Percentiles rank a stretch among this genome's conserved stretches.
These are phyloP conservation scores for Chalciporus pseudorubinellus DNA, from an alignment of 768 basidiomycete genomes.

Conservation along the genomic window DNA sequence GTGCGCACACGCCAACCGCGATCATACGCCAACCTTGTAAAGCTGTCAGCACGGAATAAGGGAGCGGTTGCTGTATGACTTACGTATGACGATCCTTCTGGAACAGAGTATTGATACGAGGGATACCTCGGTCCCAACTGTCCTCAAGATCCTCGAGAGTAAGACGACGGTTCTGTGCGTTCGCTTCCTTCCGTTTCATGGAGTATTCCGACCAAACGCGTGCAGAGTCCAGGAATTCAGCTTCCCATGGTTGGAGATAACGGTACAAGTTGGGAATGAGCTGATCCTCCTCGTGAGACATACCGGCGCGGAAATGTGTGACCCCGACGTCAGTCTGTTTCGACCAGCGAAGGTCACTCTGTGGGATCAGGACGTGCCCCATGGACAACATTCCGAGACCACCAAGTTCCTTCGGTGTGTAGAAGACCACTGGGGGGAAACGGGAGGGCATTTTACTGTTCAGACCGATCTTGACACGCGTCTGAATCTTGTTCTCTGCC, in stretches of 20 bases:
- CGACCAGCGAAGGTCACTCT: slow-evolving; percentile 95
- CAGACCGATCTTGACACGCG: slow-evolving; percentile 98
- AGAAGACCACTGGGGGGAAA: slow-evolving; percentile 96
- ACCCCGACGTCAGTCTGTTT: slow-evolving; percentile 98
- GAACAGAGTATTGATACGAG: slow-evolving; percentile 98
- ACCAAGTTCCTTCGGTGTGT: slow-evolving; percentile 97
- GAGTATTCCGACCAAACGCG: slow-evolving; percentile 99
- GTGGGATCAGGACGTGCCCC: slow-evolving; percentile 98
- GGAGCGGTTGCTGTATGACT: slow-evolving; percentile 21
- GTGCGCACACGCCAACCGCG: slow-evolving; percentile 98
- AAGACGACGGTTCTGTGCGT: slow-evolving; percentile 93
- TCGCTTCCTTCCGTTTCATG: slow-evolving; percentile 99
- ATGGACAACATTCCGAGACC: slow-evolving; percentile 99
- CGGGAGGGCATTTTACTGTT: slow-evolving; percentile 99
- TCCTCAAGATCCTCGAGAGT: slow-evolving; percentile 98
- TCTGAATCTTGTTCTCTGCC: slow-evolving; percentile 99
- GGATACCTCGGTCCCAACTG: slow-evolving; percentile 98
- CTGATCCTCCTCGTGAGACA: slow-evolving; percentile 94
- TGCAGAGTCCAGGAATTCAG: slow-evolving; percentile 95
- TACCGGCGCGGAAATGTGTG: slow-evolving; percentile 98
- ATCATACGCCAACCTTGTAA: slow-evolving; percentile 82
- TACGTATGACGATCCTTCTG: slow-evolving; percentile 96
- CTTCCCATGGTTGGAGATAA: slow-evolving; percentile 96
- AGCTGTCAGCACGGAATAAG: background rate
- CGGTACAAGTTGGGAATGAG: slow-evolving; percentile 97